phyloP scores from a whole-genome alignment of 2,329 filamentous ascomycete species.

The Cylindrodendrum hubeiense region DNA sequence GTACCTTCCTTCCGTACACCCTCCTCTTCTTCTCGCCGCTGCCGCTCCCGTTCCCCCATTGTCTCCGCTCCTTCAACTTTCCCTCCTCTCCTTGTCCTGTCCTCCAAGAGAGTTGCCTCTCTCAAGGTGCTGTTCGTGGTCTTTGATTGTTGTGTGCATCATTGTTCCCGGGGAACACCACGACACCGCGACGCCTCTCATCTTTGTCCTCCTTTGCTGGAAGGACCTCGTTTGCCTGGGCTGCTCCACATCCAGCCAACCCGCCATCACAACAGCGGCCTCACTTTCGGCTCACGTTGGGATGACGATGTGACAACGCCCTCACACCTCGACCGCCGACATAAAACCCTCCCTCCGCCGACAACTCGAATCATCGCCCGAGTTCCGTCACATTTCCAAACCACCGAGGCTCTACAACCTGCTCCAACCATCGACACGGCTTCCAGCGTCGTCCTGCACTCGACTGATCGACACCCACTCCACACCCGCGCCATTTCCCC shows the following conservation, averaged over 20 bases:
- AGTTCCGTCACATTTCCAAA: constrained; percentile 5
- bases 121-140: constrained; percentile 37
- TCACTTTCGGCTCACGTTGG: constrained; percentile 43
- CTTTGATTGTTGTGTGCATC: constrained; percentile 36
- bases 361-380: constrained; percentile 16
- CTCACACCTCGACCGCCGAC: constrained; percentile 34
- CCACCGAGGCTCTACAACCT: constrained; percentile 18
- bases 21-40: constrained; percentile 44
- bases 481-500: constrained; percentile 44
- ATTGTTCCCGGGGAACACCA: constrained; percentile 37
- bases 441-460: constrained; percentile 25
- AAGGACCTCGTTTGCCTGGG: constrained; percentile 31
- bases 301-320: constrained; percentile 44
- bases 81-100: constrained; percentile 44
- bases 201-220: constrained; percentile 38
- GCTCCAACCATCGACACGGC: constrained; percentile 25
- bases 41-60: constrained; percentile 47
- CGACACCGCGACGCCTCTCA: constrained; percentile 17
- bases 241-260: constrained; percentile 27
- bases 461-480: constrained; percentile 40
- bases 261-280: constrained; percentile 42
- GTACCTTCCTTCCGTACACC: constrained; percentile 42
- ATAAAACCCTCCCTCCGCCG: constrained; percentile 17
- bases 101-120: constrained; percentile 47
- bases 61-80: constrained; percentile 50